Conservation (phyloP, 2,329 filamentous ascomycete species). For the Trichoderma oligosporum region DNA sequence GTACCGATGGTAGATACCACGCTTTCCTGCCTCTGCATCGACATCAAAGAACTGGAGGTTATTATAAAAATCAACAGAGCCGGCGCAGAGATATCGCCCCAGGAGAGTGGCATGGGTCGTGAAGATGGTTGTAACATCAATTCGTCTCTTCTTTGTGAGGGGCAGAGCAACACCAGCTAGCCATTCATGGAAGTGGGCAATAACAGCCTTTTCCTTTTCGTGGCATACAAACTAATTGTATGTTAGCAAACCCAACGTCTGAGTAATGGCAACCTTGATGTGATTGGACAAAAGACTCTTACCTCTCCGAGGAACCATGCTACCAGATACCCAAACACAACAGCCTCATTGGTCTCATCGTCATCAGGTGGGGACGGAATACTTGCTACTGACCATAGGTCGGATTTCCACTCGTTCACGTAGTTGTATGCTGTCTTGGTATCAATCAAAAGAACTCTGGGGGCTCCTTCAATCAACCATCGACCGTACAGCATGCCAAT, state of each 20-base stretch:
- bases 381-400: slow-evolving; percentile 87
- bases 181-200: slow-evolving; percentile 99
- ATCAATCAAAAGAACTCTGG: slow-evolving; percentile 88
- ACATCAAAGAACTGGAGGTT: slow-evolving; percentile 96
- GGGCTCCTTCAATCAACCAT: slow-evolving; percentile 96
- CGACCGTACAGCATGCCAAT: slow-evolving; percentile 88
- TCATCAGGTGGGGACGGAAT: slow-evolving; percentile 92
- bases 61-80: slow-evolving; percentile 98
- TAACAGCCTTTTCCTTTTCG: slow-evolving; percentile 86
- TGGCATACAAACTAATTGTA: slow-evolving; percentile 76
- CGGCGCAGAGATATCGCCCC: slow-evolving; percentile 92
- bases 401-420: slow-evolving; percentile 93
- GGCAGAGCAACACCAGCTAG: slow-evolving; percentile 90
- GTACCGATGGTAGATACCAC: slow-evolving; percentile 97
- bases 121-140: slow-evolving; percentile 97
- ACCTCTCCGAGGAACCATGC: slow-evolving; percentile 99
- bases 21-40: slow-evolving; percentile 93
- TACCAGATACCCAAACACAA: slow-evolving; percentile 95
- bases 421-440: slow-evolving; percentile 89
- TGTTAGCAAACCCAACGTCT: slow-evolving; percentile 18
- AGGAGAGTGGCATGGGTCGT: slow-evolving; percentile 95
- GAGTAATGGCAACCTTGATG: not conserved
- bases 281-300: slow-evolving; percentile 30
- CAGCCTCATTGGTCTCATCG: slow-evolving; percentile 93
- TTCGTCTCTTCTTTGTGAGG: slow-evolving; percentile 86